Percentiles rank a stretch among this genome's conserved stretches.
These are phyloP conservation scores for Vitis cinerea DNA, from an alignment of 164 flowering plant genomes.

Conservation along the genomic window DNA sequence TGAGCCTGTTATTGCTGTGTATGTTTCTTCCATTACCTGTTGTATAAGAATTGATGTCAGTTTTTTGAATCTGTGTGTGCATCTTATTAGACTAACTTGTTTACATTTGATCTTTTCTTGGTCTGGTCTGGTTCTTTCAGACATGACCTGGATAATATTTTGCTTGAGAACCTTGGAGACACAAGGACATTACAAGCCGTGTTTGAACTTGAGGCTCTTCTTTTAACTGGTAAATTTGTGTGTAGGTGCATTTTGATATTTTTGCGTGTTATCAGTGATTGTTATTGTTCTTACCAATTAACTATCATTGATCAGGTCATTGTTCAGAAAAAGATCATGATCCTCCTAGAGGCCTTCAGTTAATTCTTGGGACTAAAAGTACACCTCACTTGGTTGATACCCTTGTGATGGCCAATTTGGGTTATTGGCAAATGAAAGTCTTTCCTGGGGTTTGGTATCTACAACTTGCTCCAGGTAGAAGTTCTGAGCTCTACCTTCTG, in stretches of 20 bases:
- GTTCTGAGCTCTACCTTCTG: slow-evolving; percentile 78
- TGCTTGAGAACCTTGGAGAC: slow-evolving; percentile 94
- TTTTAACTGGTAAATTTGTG: slow-evolving; percentile 72
- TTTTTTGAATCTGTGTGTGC: background rate
- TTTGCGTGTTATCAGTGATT: background rate
- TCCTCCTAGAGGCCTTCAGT: slow-evolving; percentile 95
- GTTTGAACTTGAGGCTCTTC: slow-evolving; percentile 94
- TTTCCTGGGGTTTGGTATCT: slow-evolving; percentile 97
- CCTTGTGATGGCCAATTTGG: slow-evolving; percentile 94
- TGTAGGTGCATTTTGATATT: background rate
- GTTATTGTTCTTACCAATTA: slow-evolving; percentile 6
- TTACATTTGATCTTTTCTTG: background rate
- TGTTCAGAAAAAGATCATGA: slow-evolving; percentile 97
- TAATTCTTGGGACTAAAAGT: slow-evolving; percentile 88
- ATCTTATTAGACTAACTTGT: background rate
- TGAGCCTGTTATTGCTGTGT: slow-evolving; percentile 95
- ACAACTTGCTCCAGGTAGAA: slow-evolving; percentile 97
- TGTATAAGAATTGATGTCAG: background rate
- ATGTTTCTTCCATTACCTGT: slow-evolving; percentile 27
- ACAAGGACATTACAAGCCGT: slow-evolving; percentile 87
- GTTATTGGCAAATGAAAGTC: slow-evolving; percentile 99
- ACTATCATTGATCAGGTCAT: slow-evolving; percentile 58
- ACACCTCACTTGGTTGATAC: slow-evolving; percentile 94
- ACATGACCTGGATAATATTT: slow-evolving; percentile 95
- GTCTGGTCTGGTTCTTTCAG: slow-evolving; percentile 39